Evolutionary conservation across 108 stramenopile species (phyloP).

Genomic region (Nitzschia palea): DNA sequence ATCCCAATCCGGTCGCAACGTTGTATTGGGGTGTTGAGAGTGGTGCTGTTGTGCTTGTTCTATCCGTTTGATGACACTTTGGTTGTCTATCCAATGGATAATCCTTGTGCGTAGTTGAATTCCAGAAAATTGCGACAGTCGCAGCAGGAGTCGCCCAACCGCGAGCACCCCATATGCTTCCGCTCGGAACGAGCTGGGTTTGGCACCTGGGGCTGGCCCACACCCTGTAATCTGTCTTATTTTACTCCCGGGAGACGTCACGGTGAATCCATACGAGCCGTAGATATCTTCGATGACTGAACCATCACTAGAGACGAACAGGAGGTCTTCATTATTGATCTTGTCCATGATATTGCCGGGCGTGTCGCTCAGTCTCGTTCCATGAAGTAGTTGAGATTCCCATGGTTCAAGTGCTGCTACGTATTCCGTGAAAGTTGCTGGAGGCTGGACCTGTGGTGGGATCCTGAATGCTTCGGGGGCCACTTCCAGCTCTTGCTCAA

Average conservation of each 20-base stretch:
- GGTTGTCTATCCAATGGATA: background rate
- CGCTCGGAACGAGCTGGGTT: background rate
- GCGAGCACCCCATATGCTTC: background rate
- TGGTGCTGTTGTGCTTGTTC: background rate
- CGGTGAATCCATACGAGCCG: background rate
- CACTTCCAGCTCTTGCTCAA: background rate
- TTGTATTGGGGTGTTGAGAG: background rate
- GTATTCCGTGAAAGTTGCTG: background rate
- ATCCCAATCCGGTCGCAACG: too few species aligned
- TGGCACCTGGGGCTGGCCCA: background rate
- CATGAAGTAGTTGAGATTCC: background rate
- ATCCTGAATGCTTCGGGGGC: background rate
- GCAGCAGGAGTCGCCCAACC: background rate
- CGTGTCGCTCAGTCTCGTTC: background rate
- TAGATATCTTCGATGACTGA: background rate
- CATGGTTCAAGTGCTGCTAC: background rate
- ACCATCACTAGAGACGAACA: background rate
- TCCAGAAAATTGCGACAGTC: background rate
- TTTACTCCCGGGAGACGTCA: background rate
- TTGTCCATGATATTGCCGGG: background rate
- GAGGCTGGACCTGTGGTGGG: background rate
- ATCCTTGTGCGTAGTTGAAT: background rate
- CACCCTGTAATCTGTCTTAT: background rate
- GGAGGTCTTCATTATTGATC: background rate
- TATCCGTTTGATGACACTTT: background rate